phyloP scores from a whole-genome alignment of 495 filamentous ascomycete species.

The Aspergillus heteromorphus region DNA sequence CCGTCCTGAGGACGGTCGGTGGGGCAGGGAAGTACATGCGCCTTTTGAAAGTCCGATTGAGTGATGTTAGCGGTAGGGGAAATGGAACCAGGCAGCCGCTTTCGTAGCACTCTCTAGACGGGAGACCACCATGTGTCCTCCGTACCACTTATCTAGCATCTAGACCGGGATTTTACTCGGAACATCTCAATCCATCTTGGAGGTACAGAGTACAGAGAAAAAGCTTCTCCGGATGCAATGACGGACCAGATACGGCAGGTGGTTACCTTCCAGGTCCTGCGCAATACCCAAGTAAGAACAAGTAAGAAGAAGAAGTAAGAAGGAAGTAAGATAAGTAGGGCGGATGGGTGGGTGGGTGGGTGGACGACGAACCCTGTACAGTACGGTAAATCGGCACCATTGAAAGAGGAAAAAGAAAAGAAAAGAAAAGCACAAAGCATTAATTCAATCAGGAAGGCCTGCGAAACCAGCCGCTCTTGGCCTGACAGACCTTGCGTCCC shows the following conservation, averaged over 20 bases:
- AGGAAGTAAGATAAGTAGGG: no score
- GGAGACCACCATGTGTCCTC: background rate
- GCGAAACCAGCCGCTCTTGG: slow-evolving; percentile 3
- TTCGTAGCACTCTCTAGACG: background rate
- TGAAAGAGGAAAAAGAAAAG: slow-evolving; percentile 1
- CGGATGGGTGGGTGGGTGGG: no score
- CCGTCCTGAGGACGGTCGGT: background rate
- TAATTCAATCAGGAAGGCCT: background rate
- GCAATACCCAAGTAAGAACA: no score
- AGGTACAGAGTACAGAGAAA: background rate
- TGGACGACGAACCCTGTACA: background rate
- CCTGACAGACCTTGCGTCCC: slow-evolving; percentile 1
- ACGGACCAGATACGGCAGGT: no score
- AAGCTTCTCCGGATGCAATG: background rate
- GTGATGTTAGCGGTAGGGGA: background rate
- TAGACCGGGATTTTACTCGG: background rate
- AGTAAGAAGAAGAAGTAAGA: no score
- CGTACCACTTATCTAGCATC: background rate
- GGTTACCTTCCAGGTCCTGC: no score
- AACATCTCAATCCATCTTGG: background rate
- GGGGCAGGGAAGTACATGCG: background rate
- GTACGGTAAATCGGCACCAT: background rate
- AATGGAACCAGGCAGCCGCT: background rate
- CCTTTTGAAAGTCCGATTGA: background rate
- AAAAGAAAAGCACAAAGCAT: background rate